Conservation (phyloP, 2,329 filamentous ascomycete genomes). For the Xylariomycetidae sp. region DNA sequence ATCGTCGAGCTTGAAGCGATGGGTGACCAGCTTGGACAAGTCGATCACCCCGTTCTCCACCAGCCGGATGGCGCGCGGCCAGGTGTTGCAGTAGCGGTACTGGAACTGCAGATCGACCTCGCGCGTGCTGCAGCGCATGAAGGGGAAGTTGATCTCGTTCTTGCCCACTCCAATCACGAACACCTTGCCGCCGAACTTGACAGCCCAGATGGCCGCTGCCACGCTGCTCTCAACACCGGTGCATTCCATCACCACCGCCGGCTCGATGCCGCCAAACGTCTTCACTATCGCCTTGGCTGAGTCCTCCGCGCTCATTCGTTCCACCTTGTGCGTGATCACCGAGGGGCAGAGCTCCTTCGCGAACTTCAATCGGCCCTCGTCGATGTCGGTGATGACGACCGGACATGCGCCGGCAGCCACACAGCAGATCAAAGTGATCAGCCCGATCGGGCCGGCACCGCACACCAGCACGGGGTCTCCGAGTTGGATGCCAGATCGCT, state of each 20-base stretch:
- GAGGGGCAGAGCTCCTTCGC: slow-evolving; percentile 77
- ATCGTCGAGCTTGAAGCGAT: slow-evolving; percentile 80
- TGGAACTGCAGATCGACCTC: slow-evolving; percentile 96
- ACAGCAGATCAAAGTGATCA: slow-evolving; percentile 80
- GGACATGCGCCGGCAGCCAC: slow-evolving; percentile 84
- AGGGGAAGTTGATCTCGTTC: slow-evolving; percentile 92
- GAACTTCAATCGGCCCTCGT: slow-evolving; percentile 76
- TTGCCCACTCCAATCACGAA: slow-evolving; percentile 95
- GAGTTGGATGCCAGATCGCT: slow-evolving; percentile 71
- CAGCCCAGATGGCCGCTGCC: slow-evolving; percentile 76
- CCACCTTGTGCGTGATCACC: slow-evolving; percentile 75
- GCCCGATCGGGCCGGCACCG: slow-evolving; percentile 87
- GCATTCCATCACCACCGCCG: slow-evolving; percentile 80
- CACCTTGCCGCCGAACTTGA: slow-evolving; percentile 93
- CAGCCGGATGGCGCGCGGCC: slow-evolving; percentile 86
- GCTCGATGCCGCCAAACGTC: slow-evolving; percentile 72
- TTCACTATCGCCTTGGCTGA: slow-evolving; percentile 63
- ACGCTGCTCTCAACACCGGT: slow-evolving; percentile 92
- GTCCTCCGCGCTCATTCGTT: slow-evolving; percentile 60
- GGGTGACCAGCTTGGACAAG: slow-evolving; percentile 76
- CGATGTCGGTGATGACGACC: slow-evolving; percentile 91
- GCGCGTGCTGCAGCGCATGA: slow-evolving; percentile 84
- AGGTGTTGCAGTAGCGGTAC: slow-evolving; percentile 94
- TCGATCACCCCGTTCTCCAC: slow-evolving; percentile 80
- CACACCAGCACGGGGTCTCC: slow-evolving; percentile 87